Base-by-base conservation (phyloP, 2,329 filamentous ascomycete genomes). In the Scedosporium dehoogii region DNA sequence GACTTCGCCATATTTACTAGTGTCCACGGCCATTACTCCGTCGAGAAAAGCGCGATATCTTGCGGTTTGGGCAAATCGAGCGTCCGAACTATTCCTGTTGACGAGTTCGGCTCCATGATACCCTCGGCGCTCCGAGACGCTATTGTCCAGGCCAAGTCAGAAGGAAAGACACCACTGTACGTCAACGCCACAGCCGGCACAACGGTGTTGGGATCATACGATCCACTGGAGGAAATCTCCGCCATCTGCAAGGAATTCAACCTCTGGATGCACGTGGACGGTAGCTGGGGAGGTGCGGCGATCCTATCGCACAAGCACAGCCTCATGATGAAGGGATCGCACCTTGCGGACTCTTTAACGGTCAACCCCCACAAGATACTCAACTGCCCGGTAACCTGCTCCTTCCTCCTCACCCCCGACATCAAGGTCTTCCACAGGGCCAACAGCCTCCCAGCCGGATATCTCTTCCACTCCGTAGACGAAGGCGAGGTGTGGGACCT, bases 321-420 rank as follows among this genome's bases (percentile, higher is more conserved):
- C 56, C 70, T 72, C 65, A 90, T 91, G 70, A 77, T 97, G 9
- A 73, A 77, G 1, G 93, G 93, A 14, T 79, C 83, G 2, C 81
- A 92, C 55, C 80, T 88, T 48, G 94, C 92, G 9, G 83, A 97
- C 74, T 91, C 86, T 14, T 79, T 97, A 46, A 91, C 92, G 1
- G 84, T 96, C 62, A 97, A 96, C 74, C 92, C 94, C 63, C 94
- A 99, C 77, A 97, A 97, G 77, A 97, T 97, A 94, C 83, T 97
- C 71, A 91, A 91, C 63, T 90, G 91, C 2, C 93, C 94, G 0
- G 78, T 96, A 48, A 96, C 92, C 0, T 97, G 92, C 76, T 92
- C 89, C 0, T 97, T 96, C 77, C 82, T 99, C 4, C 81, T 99
- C 12, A 87, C 85, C 0, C 82, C 83, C 1, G 92, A 97, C 71